Evolutionary conservation across 2,329 filamentous ascomycete genomes (phyloP).

Genomic region (Pseudonectria buxi): DNA sequence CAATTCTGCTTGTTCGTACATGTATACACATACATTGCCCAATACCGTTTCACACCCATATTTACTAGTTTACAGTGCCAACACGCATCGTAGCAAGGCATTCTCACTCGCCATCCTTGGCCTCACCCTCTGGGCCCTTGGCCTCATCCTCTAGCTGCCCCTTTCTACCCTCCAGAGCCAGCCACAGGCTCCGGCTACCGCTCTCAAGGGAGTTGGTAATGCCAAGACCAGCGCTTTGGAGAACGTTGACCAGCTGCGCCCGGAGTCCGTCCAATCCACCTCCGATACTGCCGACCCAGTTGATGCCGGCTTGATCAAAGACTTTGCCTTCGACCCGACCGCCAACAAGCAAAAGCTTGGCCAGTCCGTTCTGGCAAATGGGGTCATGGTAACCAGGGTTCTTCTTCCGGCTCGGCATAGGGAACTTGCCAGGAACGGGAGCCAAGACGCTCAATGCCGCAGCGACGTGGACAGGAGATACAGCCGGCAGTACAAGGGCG

Average conservation of each 20-base stretch:
- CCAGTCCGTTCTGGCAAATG: constrained; percentile 69
- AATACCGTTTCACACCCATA: too few relatives aligned
- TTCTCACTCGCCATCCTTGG: constrained; percentile 9
- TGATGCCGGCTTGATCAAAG: constrained; percentile 66
- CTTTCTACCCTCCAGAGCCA: constrained; percentile 78
- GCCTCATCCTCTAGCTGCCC: constrained; percentile 64
- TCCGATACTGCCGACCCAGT: constrained; percentile 65
- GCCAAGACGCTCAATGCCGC: constrained; percentile 72
- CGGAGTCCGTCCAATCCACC: constrained; percentile 76
- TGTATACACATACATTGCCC: constrained; percentile 17
- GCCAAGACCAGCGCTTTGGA: constrained; percentile 73
- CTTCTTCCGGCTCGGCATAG: constrained; percentile 67
- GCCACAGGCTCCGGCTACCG: constrained; percentile 73
- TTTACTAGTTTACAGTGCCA: constrained; percentile 1
- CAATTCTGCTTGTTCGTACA: constrained; percentile 18
- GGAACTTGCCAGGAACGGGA: constrained; percentile 65
- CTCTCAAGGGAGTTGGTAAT: constrained; percentile 75
- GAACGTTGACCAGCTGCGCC: constrained; percentile 70
- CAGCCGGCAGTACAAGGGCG: constrained; percentile 69
- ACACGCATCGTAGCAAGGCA: constrained; percentile 1
- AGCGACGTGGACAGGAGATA: constrained; percentile 79
- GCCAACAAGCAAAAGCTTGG: constrained; percentile 81
- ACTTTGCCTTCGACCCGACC: constrained; percentile 80
- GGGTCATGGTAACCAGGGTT: constrained; percentile 78
- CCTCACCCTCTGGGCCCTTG: constrained; percentile 14